Evolutionary conservation across 2,329 filamentous ascomycete species (phyloP), one percentile per base, ranked within the genome.

Genomic region (Cercospora zeae-maydis): DNA sequence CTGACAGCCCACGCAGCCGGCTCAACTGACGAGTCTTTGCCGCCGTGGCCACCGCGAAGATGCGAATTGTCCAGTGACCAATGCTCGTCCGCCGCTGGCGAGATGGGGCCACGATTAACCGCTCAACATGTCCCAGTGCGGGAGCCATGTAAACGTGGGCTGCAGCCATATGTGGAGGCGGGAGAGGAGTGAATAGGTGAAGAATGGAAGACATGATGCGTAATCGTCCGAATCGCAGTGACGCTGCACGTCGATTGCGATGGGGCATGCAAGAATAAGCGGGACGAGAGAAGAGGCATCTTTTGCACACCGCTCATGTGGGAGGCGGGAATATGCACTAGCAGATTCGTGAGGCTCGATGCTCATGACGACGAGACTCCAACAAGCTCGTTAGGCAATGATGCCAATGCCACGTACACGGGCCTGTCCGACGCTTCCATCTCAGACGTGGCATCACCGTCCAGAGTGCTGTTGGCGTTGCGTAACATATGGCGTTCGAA

Each of bases 141-240:
- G 53, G 61, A 67, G 21, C 56, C 69, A 16, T 58, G 60, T 45
- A 58, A 63, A 51, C 39, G 58, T 14, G 45, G 57, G 21, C 55
- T 67, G 30, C 70, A 72, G 63, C 62, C 71, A 24, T 72, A 70
- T 63, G 70, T 70, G 16, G 70, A 72, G 58, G 65, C 66, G 63
- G 61, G 63, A 11, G 49, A 67, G 62, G 36, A 61, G 13, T 13
- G 21, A 27, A 47, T 27, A 27, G 11, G 42, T 47, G 42, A 27
- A 47, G 7, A 27, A 24, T 24, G 42, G 24, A 27, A 47, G 10
- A 24, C 11, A 10, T 11, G 21, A 24, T 47, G 42, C 19, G 21
- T 21, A 47, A 47, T 47, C 19, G 42, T 47, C 21, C 10, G 39
- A 45, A 24, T 36, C 14, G n/a, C 16, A 34, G 30, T 13, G 51